Percentiles rank a stretch among this genome's conserved stretches.
Conservation (phyloP, 805 yeast genomes). For the Saccharomycopsis malanga region DNA sequence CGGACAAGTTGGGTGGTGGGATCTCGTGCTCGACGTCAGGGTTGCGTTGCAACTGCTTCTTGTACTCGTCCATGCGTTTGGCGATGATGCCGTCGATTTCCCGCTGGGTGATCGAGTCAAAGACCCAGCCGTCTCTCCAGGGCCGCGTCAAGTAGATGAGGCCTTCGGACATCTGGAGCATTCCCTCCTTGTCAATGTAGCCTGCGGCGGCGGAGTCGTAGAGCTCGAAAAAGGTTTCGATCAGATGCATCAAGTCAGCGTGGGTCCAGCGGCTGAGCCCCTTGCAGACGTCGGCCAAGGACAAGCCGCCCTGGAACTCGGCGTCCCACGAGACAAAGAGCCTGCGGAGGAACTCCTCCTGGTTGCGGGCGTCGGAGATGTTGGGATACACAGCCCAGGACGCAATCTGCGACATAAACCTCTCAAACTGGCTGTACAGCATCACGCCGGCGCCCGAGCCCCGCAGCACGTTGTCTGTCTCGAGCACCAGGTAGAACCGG, state of each 20-base stretch:
- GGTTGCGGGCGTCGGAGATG: constrained; percentile 33
- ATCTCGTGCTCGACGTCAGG: constrained; percentile 34
- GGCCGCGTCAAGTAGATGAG: constrained; percentile 75
- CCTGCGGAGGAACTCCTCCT: constrained; percentile 48
- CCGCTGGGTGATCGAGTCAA: constrained; percentile 58
- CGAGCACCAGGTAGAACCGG: constrained; percentile 69
- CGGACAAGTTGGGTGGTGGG: constrained; percentile 52
- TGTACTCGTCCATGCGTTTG: constrained; percentile 45
- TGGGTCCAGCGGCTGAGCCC: constrained; percentile 69
- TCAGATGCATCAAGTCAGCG: constrained; percentile 67
- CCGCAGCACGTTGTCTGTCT: constrained; percentile 44
- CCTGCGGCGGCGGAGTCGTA: constrained; percentile 59
- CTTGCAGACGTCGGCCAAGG: constrained; percentile 59
- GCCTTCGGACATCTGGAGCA: constrained; percentile 82
- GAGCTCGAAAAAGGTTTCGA: constrained; percentile 71
- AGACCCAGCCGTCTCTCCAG: constrained; percentile 64
- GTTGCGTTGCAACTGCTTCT: constrained; percentile 28
- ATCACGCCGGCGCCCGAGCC: constrained; percentile 44
- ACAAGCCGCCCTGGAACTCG: constrained; percentile 45
- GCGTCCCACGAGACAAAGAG: constrained; percentile 69
- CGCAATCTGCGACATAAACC: constrained; percentile 71
- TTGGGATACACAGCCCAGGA: constrained; percentile 56
- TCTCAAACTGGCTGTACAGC: constrained; percentile 63
- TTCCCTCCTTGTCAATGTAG: constrained; percentile 66
- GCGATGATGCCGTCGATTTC: constrained; percentile 64